Base-by-base conservation (phyloP, 192 early-diverging fungal genomes). In the Coemansia sp. region DNA sequence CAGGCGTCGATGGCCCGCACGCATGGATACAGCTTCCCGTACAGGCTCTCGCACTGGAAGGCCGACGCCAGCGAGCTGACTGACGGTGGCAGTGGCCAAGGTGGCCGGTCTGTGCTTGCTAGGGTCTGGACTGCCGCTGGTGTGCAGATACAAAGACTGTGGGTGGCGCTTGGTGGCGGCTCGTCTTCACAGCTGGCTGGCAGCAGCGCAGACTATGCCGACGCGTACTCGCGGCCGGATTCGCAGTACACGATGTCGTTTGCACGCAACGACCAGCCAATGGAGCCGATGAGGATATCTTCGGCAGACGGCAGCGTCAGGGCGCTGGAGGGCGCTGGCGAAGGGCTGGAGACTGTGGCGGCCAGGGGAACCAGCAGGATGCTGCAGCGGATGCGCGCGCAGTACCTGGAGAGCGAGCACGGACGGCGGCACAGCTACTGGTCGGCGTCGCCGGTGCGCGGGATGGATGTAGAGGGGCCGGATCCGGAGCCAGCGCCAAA, bases 1-100 rank as follows among this genome's bases (percentile, higher is more conserved):
- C 79, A 82, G 56, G 74, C 79, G 9, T 47, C 72, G 32, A 45
- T 68, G 71, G 79, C 79, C 0, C 59, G 71, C 23, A 26, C 38
- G 23, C 79, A 57, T 59, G 79, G 79, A 21, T 82, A 76, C 67
- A 45, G 68, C 40, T 82, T 82, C 48, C 79, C 79, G 7, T 77
- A 71, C 53, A 67, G 80, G 11, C 71, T 82, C 26, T 61, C 65
- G 4, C 70, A 70, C 56, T 77, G 76, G 76, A 67, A 68, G 10
- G 48, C 61, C 1, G 47, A 37, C 13, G 49, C 23, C 40, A 52
- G 48, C 21, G 18, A 21, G 1, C 42, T 6, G 43, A 23, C 16
- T 26, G 68, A 8, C 5, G 2, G n/a, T 47, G 61, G 26, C 9
- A 42, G 11, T 45, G 10, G 6, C 37, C 16, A 6, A 13, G 59